Conservation (phyloP, 768 basidiomycete species). For the Calocybe gangraenosa region DNA sequence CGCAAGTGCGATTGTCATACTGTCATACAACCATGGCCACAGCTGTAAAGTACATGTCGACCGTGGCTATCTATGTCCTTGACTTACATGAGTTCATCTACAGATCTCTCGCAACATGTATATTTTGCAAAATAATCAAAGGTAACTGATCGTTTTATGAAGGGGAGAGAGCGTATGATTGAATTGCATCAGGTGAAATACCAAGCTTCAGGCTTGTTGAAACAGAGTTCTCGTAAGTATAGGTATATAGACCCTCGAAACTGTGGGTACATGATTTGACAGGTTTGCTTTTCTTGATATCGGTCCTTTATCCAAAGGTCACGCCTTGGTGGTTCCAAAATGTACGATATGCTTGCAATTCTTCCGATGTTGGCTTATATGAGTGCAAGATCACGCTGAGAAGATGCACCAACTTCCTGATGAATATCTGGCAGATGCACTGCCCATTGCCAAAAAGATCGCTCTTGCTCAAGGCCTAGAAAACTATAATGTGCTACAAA, state of each 20-base stretch:
- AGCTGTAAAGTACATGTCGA: constrained; percentile 31
- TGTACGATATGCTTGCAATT: constrained; percentile 39
- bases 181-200: constrained; percentile 65
- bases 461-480: constrained; percentile 67
- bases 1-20: no score
- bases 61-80: background rate
- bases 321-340: constrained; percentile 92
- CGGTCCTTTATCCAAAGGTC: constrained; percentile 84
- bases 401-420: constrained; percentile 90
- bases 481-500: constrained; percentile 86
- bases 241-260: background rate
- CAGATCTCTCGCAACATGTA: constrained; percentile 60
- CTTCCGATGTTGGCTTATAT: background rate
- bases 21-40: constrained; percentile 22
- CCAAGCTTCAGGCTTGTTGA: constrained; percentile 85
- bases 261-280: background rate
- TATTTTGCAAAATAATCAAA: constrained; percentile 97
- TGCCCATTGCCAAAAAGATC: constrained; percentile 86
- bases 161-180: background rate
- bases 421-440: constrained; percentile 69
- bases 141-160: constrained; percentile 33
- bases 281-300: constrained; percentile 93
- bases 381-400: constrained; percentile 68
- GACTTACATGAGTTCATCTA: background rate
- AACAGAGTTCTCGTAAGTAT: constrained; percentile 62